Percentiles rank a stretch among this genome's conserved stretches.
These are phyloP conservation scores for Blastocladiella britannica DNA, from an alignment of 192 early-diverging fungal genomes.

Conservation along the genomic window DNA sequence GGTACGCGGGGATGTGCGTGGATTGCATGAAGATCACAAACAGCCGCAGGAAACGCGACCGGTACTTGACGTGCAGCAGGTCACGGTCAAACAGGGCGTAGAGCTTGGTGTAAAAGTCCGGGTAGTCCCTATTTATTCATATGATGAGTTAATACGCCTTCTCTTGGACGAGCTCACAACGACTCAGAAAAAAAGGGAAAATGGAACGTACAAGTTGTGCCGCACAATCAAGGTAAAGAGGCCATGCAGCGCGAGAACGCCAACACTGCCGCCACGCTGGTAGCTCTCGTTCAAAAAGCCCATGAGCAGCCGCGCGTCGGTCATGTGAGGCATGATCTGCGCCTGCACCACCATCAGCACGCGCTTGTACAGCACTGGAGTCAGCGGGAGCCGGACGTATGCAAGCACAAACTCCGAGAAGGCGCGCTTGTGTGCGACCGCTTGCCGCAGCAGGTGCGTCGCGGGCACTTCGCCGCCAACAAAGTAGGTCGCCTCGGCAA, in stretches of 20 bases:
- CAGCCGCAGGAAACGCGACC: constrained; percentile 82
- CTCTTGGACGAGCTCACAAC: neutral
- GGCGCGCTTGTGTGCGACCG: constrained; percentile 36
- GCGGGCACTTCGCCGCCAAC: too few species aligned
- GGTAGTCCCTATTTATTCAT: constrained; percentile 54
- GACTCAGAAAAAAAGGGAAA: neutral
- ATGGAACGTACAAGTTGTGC: constrained; percentile 59
- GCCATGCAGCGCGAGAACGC: constrained; percentile 82
- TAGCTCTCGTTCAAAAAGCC: constrained; percentile 86
- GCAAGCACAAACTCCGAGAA: constrained; percentile 69
- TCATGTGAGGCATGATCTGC: constrained; percentile 71
- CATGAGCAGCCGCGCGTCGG: constrained; percentile 55
- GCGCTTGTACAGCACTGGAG: constrained; percentile 53
- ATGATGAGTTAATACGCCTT: neutral
- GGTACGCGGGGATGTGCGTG: constrained; percentile 64
- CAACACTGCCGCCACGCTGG: constrained; percentile 66
- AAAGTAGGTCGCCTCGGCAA: too few species aligned
- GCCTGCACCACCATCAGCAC: constrained; percentile 65
- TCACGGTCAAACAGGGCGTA: constrained; percentile 78
- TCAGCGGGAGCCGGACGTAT: constrained; percentile 47
- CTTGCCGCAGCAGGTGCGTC: constrained; percentile 14
- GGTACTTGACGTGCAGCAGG: constrained; percentile 82
- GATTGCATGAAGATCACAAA: constrained; percentile 75
- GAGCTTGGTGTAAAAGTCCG: constrained; percentile 89
- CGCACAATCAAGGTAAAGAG: constrained; percentile 87